Base-by-base conservation (phyloP, 148 eudicot genomes). In the Selenicereus undatus region DNA sequence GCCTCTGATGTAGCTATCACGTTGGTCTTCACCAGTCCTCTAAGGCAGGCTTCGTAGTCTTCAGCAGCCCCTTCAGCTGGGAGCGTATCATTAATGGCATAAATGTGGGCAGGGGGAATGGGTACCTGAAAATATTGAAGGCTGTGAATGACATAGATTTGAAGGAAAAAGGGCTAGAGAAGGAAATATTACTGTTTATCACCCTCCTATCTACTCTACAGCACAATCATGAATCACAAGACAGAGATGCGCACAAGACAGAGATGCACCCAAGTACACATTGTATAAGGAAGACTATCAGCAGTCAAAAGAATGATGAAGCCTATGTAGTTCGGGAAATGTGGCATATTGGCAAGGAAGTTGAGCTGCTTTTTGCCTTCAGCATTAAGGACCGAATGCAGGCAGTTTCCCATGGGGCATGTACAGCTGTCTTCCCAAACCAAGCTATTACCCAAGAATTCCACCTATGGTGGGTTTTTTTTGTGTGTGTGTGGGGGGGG, bases 11-110 rank as follows among this genome's bases (percentile, higher is more conserved):
- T 75, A 13, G 84, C 85, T 66, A 93, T 1, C 52, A 75, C 81
- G 29, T 84, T 85, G 71, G 58, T 83, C 62, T 81, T 62, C 35
- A 91, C 93, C 26, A 93, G 86, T 17, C 88, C 78, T 58, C 84
- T 91, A 64, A 93, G 84, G 12, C 84, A 72, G 13, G 87, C 68
- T 81, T 93, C 93, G 21, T 93, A 93, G 36, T 91, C 94, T 10
- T 87, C 93, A 0, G 97, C 97, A 70, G 93, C 97, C 20, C 81
- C 91, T 73, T 90, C 91, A 2, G 91, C 84, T 50, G 90, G 81
- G 43, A 85, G 82, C 10, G 80, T 54, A 62, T 87, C 91, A 50
- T 90, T 91, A 79, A 93, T 88, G 58, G 94, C 86, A 78, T 91
- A 81, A 11, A 93, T 82, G 54, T 89, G 82, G 58, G 75, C 77